Conservation (phyloP, 78 protist species). For the Emiliania huxleyi region DNA sequence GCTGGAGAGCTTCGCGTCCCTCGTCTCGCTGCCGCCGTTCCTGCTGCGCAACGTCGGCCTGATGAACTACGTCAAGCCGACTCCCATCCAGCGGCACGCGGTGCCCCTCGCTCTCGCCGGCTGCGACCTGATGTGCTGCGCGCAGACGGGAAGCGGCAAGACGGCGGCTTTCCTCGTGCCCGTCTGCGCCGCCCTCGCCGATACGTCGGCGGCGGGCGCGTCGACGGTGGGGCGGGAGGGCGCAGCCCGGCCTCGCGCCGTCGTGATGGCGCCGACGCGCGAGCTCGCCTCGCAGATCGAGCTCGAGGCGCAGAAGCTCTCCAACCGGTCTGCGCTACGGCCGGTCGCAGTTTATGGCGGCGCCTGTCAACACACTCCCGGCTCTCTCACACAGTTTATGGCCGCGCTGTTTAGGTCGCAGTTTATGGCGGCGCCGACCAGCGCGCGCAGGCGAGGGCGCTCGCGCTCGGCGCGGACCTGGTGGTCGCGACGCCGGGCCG, state of each 20-base stretch:
- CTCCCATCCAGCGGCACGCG: constrained; percentile 93
- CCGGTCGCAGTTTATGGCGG: constrained; percentile 35
- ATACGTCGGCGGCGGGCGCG: background rate
- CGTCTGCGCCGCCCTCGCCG: background rate
- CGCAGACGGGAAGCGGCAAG: constrained; percentile 91
- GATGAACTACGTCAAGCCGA: constrained; percentile 76
- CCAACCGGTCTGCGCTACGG: background rate
- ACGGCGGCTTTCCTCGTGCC: constrained; percentile 87
- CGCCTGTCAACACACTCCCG: constrained; percentile 66
- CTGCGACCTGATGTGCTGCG: constrained; percentile 97
- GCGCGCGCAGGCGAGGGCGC: constrained; percentile 81
- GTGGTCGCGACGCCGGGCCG: constrained; percentile 98
- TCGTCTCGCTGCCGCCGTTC: background rate
- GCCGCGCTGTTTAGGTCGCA: too few relatives aligned
- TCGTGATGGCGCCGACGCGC: constrained; percentile 96
- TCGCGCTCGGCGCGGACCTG: constrained; percentile 71
- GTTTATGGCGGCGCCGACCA: constrained; percentile 68
- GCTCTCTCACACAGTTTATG: too few relatives aligned
- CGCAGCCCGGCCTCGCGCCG: background rate
- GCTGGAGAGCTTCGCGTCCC: background rate
- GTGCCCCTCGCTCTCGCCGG: constrained; percentile 75
- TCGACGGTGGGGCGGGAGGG: background rate
- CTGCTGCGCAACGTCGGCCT: constrained; percentile 55
- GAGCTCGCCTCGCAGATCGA: constrained; percentile 93
- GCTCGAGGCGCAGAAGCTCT: constrained; percentile 48